phyloP scores from a whole-genome alignment of 2,329 filamentous ascomycete species.

The Pestalotiopsis sp. region DNA sequence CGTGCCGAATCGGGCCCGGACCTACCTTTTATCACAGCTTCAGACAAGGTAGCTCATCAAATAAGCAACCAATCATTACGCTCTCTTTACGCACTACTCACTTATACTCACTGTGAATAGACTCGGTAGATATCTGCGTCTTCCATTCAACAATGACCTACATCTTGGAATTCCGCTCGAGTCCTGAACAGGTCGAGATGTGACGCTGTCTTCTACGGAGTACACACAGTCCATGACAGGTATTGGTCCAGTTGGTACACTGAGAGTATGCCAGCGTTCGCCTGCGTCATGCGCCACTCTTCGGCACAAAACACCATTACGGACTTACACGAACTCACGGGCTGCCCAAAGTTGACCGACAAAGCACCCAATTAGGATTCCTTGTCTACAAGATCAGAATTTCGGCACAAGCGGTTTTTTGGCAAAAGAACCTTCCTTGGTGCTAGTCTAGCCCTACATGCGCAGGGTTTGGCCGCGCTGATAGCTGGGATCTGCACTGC shows the following conservation, averaged over 20 bases:
- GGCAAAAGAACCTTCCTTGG: neutral
- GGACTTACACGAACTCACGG: neutral
- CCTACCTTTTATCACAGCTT: neutral
- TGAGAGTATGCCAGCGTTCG: neutral
- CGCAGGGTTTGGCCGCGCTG: neutral
- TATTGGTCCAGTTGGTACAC: neutral
- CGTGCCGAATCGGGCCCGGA: neutral
- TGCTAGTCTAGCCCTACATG: neutral
- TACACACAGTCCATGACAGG: neutral
- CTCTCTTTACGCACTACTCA: neutral
- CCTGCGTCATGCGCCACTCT: neutral
- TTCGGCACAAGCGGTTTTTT: neutral
- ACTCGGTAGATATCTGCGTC: neutral
- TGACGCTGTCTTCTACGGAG: neutral
- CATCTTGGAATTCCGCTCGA: neutral
- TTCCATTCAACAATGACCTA: neutral
- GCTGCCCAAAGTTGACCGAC: neutral
- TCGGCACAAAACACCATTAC: neutral
- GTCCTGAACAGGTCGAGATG: neutral
- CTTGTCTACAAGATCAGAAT: neutral
- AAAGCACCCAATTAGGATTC: neutral
- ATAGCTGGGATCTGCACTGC: neutral
- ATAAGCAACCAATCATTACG: neutral
- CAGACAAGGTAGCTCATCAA: neutral
- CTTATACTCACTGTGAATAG: neutral